A percentile compares a stretch with the other conserved stretches of the same genome.
phyloP scores from a whole-genome alignment of 495 filamentous ascomycete species.

The Cudoniella acicularis region DNA sequence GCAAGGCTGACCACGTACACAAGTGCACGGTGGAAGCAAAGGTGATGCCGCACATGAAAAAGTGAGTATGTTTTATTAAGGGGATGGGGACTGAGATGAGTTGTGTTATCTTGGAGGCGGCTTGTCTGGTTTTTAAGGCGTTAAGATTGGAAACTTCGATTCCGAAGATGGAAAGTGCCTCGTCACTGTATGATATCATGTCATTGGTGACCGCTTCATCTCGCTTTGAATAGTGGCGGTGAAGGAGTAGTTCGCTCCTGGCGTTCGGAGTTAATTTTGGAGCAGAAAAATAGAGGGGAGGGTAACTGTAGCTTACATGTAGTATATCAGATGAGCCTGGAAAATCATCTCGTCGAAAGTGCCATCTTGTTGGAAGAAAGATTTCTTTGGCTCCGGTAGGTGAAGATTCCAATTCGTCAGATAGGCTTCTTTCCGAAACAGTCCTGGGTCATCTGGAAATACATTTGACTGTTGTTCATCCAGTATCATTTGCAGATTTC shows the following conservation, averaged over 20 bases:
- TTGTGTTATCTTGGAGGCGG: constrained; percentile 68
- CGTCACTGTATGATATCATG: constrained; percentile 50
- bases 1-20: constrained; percentile 51
- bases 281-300: neutral
- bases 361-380: constrained; percentile 61
- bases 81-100: constrained; percentile 73
- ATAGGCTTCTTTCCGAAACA: constrained; percentile 60
- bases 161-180: constrained; percentile 45
- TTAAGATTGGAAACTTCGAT: constrained; percentile 55
- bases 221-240: constrained; percentile 62
- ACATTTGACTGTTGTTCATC: constrained; percentile 42
- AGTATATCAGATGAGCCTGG: constrained; percentile 77
- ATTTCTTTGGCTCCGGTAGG: constrained; percentile 65
- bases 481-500: constrained; percentile 72
- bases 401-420: constrained; percentile 78
- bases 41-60: constrained; percentile 80
- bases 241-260: constrained; percentile 58
- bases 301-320: constrained; percentile 47
- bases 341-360: constrained; percentile 84
- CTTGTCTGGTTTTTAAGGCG: constrained; percentile 71
- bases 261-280: neutral
- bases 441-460: constrained; percentile 38
- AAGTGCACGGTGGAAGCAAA: constrained; percentile 58
- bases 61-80: constrained; percentile 72
- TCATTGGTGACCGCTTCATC: constrained; percentile 46